Evolutionary conservation across 176 grass and related monocot species (phyloP).

Genomic region (Carex cristatella): DNA sequence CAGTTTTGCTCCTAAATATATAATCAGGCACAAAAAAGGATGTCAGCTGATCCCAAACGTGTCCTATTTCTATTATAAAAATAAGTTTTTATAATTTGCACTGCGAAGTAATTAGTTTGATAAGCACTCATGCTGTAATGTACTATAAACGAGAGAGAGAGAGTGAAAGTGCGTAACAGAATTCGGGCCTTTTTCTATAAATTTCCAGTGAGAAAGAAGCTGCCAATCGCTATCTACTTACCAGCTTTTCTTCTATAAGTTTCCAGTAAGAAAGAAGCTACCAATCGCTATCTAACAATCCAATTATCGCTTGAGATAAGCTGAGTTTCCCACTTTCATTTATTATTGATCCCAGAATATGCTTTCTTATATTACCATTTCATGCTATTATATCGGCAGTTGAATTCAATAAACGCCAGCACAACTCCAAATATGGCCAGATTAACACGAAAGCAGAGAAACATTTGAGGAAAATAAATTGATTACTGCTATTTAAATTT

Average conservation of each 20-base stretch:
- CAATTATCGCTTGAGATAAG: neutral
- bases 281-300: neutral
- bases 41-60: neutral
- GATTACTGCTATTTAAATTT: neutral
- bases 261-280: neutral
- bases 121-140: neutral
- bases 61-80: neutral
- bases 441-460: neutral
- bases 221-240: neutral
- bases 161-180: neutral
- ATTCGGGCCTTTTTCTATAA: neutral
- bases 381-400: neutral
- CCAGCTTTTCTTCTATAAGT: neutral
- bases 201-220: neutral
- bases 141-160: neutral
- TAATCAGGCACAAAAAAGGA: neutral
- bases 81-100: neutral
- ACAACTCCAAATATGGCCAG: neutral
- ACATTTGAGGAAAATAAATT: neutral
- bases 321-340: neutral
- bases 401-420: neutral
- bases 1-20: neutral
- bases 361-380: neutral
- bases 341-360: constrained; percentile 5
- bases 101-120: neutral